phyloP scores from a whole-genome alignment of 805 yeast genomes.

The Hanseniaspora vineae region DNA sequence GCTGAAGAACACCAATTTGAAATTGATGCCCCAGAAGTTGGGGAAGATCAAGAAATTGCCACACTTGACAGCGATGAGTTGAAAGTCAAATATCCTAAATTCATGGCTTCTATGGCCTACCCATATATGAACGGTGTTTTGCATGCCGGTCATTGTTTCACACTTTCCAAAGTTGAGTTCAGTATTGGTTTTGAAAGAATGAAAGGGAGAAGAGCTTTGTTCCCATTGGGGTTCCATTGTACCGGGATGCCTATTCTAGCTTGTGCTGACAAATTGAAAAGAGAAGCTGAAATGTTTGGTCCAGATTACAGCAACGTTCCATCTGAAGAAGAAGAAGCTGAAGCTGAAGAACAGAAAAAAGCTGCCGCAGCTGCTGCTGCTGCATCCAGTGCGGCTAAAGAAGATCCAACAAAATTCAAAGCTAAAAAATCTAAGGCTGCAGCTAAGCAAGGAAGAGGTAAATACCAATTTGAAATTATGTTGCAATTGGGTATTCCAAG shows the following conservation, averaged over 20 bases:
- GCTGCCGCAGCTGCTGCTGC: slow-evolving; percentile 15
- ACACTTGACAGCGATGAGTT: slow-evolving; percentile 52
- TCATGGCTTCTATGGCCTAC: slow-evolving; percentile 88
- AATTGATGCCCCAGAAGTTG: slow-evolving; percentile 71
- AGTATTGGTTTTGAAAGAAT: slow-evolving; percentile 89
- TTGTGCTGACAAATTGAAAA: slow-evolving; percentile 84
- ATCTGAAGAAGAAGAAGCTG: slow-evolving; percentile 43
- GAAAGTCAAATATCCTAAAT: slow-evolving; percentile 71
- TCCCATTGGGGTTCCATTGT: slow-evolving; percentile 97
- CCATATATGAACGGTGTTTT: slow-evolving; percentile 98
- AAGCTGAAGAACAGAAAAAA: slow-evolving; percentile 22
- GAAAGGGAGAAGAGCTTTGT: slow-evolving; percentile 83
- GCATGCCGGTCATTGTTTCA: slow-evolving; percentile 96
- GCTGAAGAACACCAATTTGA: slow-evolving; percentile 75
- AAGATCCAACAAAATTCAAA: slow-evolving; percentile 79
- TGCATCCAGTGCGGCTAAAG: slow-evolving; percentile 20
- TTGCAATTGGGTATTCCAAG: slow-evolving; percentile 78
- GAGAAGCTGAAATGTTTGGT: slow-evolving; percentile 90
- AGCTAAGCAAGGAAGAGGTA: slow-evolving; percentile 88
- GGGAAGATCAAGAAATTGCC: slow-evolving; percentile 26
- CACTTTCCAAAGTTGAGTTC: slow-evolving; percentile 86
- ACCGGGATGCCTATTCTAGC: slow-evolving; percentile 98
- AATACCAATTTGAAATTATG: slow-evolving; percentile 95
- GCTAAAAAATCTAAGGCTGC: slow-evolving; percentile 90
- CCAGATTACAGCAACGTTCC: slow-evolving; percentile 60